These are phyloP conservation scores for Stentor roeselii DNA, from an alignment of 73 alveolate genomes.

Conservation along the genomic window DNA sequence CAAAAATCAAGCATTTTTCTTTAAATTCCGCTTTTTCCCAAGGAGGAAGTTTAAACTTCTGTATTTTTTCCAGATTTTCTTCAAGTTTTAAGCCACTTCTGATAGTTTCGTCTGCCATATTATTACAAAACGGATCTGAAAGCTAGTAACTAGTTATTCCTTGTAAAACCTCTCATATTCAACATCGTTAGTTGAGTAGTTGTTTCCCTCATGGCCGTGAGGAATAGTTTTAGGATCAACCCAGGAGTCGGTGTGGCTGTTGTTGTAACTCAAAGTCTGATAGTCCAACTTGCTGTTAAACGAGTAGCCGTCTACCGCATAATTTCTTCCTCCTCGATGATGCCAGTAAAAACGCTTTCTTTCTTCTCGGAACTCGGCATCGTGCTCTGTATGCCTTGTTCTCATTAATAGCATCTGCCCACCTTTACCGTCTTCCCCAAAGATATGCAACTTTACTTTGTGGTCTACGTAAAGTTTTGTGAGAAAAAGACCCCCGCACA, in stretches of 20 bases:
- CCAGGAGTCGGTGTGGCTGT: neutral
- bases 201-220: neutral
- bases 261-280: neutral
- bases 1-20: neutral
- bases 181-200: neutral
- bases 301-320: neutral
- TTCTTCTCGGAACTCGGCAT: neutral
- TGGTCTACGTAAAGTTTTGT: neutral
- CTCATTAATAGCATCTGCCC: neutral
- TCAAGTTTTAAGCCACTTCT: too few species aligned
- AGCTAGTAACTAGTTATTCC: conserved; percentile 1
- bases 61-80: neutral
- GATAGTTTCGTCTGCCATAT: too few species aligned
- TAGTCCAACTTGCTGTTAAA: neutral
- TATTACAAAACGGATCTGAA: too few species aligned
- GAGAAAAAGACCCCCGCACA: neutral
- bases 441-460: neutral
- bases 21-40: neutral
- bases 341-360: neutral
- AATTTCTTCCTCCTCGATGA: neutral
- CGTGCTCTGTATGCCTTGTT: neutral
- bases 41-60: neutral
- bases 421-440: neutral
- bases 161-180: neutral
- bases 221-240: conserved; percentile 1